phyloP scores from a whole-genome alignment of 257 asterid genomes.

The Plantago elongata region DNA sequence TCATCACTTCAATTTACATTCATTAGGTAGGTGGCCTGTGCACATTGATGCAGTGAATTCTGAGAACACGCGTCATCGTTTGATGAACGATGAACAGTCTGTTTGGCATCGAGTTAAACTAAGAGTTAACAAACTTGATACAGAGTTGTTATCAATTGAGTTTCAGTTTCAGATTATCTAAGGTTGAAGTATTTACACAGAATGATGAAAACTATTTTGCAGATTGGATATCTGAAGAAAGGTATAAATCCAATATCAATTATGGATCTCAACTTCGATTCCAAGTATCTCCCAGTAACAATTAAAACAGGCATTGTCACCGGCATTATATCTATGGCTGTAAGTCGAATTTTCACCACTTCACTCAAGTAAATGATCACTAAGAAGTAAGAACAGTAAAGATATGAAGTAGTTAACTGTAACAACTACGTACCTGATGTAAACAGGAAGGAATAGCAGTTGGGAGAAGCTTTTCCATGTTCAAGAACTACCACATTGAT shows the following conservation, averaged over 20 bases:
- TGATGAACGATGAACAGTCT: no score
- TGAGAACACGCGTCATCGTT: no score
- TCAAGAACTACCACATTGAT: slow-evolving; percentile 84
- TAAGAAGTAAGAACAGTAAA: no score
- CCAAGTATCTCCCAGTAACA: slow-evolving; percentile 45
- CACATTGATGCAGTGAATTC: no score
- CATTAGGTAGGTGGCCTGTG: no score
- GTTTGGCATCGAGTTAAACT: no score
- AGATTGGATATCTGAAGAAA: slow-evolving; percentile 88
- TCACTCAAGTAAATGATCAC: background rate
- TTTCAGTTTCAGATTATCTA: no score
- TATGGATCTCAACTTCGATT: slow-evolving; percentile 70
- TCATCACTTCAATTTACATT: no score
- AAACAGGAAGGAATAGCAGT: slow-evolving; percentile 96
- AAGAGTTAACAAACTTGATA: no score
- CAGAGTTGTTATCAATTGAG: no score
- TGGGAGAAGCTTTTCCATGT: slow-evolving; percentile 93
- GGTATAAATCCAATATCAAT: slow-evolving; percentile 89
- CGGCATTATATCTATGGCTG: slow-evolving; percentile 83
- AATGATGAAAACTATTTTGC: slow-evolving; percentile 18
- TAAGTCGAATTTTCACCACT: slow-evolving; percentile 26
- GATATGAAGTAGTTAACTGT: background rate
- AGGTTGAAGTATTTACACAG: no score
- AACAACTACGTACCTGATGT: background rate
- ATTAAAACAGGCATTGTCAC: slow-evolving; percentile 90